Conservation (phyloP, 139 green algal genomes). For the Penium margaritaceum region DNA sequence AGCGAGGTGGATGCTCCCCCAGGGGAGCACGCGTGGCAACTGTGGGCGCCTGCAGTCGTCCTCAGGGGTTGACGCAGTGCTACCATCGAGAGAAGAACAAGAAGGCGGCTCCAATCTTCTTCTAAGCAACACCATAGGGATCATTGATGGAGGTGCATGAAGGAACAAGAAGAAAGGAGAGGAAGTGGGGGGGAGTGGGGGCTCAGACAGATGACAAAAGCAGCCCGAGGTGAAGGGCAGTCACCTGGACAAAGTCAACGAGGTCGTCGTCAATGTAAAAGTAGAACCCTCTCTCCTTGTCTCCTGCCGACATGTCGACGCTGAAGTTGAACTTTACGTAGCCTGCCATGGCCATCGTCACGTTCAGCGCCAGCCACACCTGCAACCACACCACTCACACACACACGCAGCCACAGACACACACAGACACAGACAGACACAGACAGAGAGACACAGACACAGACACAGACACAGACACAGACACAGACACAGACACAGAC, state of each 20-base stretch:
- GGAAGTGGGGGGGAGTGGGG: no score
- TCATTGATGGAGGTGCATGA: no score
- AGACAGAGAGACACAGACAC: no score
- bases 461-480: no score
- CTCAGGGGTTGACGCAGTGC: neutral
- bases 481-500: no score
- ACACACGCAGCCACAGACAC: no score
- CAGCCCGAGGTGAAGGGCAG: neutral
- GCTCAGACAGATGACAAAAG: no score
- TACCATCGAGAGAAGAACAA: neutral
- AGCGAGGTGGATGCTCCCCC: no score
- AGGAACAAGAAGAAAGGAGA: no score
- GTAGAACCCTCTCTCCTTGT: constrained; percentile 20
- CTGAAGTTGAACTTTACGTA: constrained; percentile 24
- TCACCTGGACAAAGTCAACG: constrained; percentile 16
- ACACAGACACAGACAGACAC: no score
- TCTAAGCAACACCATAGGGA: neutral
- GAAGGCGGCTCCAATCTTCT: neutral
- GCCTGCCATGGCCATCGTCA: constrained; percentile 15
- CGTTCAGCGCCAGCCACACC: constrained; percentile 23
- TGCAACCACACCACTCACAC: constrained; percentile 9
- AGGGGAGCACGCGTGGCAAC: no score
- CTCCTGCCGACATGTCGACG: constrained; percentile 7
- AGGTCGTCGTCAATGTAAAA: constrained; percentile 37
- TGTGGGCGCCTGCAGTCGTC: neutral